Evolutionary conservation across 2,329 filamentous ascomycete genomes (phyloP), one percentile per base, ranked within the genome.

Genomic region (Trichoderma citrinoviride): DNA sequence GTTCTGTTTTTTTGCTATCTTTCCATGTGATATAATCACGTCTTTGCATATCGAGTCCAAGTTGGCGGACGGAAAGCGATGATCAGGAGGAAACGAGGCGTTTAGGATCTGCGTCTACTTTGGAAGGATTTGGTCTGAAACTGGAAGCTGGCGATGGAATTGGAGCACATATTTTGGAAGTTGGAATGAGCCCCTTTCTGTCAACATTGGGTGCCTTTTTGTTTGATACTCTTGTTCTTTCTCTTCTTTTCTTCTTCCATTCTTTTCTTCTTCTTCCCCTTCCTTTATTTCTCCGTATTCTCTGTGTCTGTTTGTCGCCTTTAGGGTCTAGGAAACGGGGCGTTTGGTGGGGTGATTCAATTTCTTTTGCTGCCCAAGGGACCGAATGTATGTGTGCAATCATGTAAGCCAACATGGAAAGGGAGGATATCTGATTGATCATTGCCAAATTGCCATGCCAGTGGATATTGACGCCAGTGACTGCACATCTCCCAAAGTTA

Each of bases 11-110:
- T 37, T 37, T 37, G 33, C 33, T 3, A 37, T 37, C 14, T 14
- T 29, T 29, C 47, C 61, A 49, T 66, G 66, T 67, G 64, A 68
- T 64, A 67, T 66, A 64, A 68, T 68, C 33, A 37, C 33, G 41
- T 33, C 54, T 49, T 70, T 70, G 69, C 68, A 70, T 70, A 68
- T 60, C 50, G 65, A 65, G 63, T 64, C 67, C 64, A 64, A 37
- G 56, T 66, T 68, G 57, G 55, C 50, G 19, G 40, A 23, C 17
- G 49, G 44, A 29, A 49, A 50, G 49, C 40, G 27, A 46, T 14
- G 10, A 37, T 17, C 25, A 21, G 37, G 23, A 19, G 63, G 57
- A 44, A 37, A 37, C 49, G 33, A 44, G 60, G 62, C 47, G 55
- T 65, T 60, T 53, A 49, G 50, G 56, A 64, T 49, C 56, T 67